Evolutionary conservation across 768 basidiomycete genomes (phyloP), one percentile per base, ranked within the genome.

Genomic region (Mycena galopus): DNA sequence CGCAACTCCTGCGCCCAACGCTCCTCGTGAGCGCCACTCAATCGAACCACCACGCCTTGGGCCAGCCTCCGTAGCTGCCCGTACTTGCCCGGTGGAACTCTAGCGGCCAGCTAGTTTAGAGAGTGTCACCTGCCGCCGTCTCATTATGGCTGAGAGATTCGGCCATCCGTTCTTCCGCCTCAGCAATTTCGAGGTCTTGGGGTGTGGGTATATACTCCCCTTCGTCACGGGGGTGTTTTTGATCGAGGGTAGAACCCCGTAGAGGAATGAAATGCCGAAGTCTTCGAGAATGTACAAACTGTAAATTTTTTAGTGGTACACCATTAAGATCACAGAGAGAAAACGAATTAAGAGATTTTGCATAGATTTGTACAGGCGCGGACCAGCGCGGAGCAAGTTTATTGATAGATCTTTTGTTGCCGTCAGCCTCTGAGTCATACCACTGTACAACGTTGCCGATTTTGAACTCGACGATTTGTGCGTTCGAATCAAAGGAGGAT

Each of bases 381-480:
- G 79, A 81, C 82, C 81, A 82, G 23, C 75, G 76, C 7, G 81
- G 79, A 6, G 74, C 44, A 2, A 81, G 69, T 59, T 83, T 83
- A 44, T 71, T 64, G 12, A 65, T 69, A 17, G 62, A 61, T 16
- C 65, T 72, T 12, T 62, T 25, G 35, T 74, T 77, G 25, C 27
- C 65, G 60, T 74, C 71, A 0, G 71, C 71, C 16, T 37, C 53
- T 2, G 72, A 73, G 58, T 73, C 29, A 37, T 73, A 73, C 72
- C 72, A 73, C 39, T 83, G 79, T 5, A 80, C 76, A 3, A 81
- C 63, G 17, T 81, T 71, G 0, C 78, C 77, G 1, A 42, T 32
- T 2, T 57, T 25, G 68, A 82, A 82, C 4, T 72, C 44, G 14
- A 78, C 71, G 3, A 47, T 59, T 14, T 50, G 30, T 1, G 79